Evolutionary conservation across 2,329 filamentous ascomycete genomes (phyloP).

Genomic region (Nigrospora oryzae): DNA sequence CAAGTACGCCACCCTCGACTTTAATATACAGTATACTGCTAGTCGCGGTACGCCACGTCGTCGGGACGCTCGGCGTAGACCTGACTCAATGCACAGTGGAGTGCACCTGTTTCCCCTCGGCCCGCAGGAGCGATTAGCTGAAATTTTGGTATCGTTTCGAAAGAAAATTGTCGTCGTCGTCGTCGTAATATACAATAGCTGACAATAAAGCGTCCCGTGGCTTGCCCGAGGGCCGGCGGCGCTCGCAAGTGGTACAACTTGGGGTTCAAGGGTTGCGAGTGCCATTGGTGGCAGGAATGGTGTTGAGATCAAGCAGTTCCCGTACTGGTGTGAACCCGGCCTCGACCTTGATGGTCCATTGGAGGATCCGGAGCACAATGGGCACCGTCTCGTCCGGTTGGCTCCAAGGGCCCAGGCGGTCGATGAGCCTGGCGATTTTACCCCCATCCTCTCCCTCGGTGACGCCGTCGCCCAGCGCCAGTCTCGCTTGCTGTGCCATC

Average conservation of each 20-base stretch:
- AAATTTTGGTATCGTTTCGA: conserved; percentile 3
- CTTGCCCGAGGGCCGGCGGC: not conserved
- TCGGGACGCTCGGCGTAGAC: too few species aligned
- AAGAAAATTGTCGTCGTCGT: not conserved
- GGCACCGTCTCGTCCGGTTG: conserved; percentile 18
- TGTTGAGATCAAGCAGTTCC: conserved; percentile 12
- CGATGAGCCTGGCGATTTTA: conserved; percentile 19
- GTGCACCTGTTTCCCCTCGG: too few species aligned
- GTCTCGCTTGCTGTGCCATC: conserved; percentile 14
- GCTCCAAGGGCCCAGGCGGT: conserved; percentile 22
- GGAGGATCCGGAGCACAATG: conserved; percentile 17
- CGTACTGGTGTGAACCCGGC: conserved; percentile 17
- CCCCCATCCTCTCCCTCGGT: conserved; percentile 16
- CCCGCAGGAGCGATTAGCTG: not conserved
- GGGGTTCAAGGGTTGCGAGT: conserved; percentile 1
- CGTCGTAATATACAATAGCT: not conserved
- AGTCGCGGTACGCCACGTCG: not conserved
- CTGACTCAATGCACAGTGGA: too few species aligned
- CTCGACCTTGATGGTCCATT: conserved; percentile 14
- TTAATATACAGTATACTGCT: not conserved
- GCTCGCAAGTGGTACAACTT: not conserved
- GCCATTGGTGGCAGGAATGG: conserved; percentile 13
- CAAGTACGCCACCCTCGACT: not conserved
- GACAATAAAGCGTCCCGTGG: not conserved
- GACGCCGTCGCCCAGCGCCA: conserved; percentile 14